Conservation (phyloP, 495 filamentous ascomycete genomes). For the Neurospora sp. region DNA sequence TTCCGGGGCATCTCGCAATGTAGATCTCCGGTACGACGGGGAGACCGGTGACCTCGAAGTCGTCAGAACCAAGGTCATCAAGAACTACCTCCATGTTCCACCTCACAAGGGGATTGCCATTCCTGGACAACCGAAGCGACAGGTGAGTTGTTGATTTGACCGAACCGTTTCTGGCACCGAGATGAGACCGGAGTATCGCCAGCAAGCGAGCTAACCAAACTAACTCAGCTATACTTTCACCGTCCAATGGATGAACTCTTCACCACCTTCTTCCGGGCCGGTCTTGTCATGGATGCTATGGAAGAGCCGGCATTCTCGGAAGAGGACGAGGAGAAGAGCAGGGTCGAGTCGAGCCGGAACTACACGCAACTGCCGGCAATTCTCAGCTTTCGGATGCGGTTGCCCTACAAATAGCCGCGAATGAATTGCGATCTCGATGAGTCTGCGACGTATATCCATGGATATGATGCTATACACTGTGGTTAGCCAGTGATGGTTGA, state of each 20-base stretch:
- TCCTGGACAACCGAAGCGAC: conserved; percentile 18
- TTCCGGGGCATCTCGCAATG: conserved; percentile 19
- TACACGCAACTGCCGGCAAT: conserved; percentile 29
- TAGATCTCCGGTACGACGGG: conserved; percentile 15
- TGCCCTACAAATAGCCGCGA: too few species aligned
- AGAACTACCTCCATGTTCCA: conserved; percentile 26
- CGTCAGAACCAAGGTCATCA: conserved; percentile 18
- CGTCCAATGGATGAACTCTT: conserved; percentile 33
- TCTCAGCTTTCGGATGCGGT: conserved; percentile 26
- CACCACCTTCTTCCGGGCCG: conserved; percentile 24
- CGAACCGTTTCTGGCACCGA: not conserved
- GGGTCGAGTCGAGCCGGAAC: conserved; percentile 21
- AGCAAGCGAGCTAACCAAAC: not conserved
- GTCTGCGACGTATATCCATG: not conserved
- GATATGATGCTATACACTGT: not conserved
- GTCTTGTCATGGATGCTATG: conserved; percentile 31
- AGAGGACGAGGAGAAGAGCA: conserved; percentile 10
- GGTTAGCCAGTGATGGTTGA: not conserved
- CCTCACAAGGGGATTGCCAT: conserved; percentile 26
- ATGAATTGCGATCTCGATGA: not conserved
- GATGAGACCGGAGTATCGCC: not conserved
- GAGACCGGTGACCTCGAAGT: conserved; percentile 16
- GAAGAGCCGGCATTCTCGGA: conserved; percentile 31
- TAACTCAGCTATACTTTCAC: conserved; percentile 28
- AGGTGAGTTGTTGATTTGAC: conserved; percentile 13